Evolutionary conservation across 2,329 filamentous ascomycete genomes (phyloP).

Genomic region (Claviceps capensis): DNA sequence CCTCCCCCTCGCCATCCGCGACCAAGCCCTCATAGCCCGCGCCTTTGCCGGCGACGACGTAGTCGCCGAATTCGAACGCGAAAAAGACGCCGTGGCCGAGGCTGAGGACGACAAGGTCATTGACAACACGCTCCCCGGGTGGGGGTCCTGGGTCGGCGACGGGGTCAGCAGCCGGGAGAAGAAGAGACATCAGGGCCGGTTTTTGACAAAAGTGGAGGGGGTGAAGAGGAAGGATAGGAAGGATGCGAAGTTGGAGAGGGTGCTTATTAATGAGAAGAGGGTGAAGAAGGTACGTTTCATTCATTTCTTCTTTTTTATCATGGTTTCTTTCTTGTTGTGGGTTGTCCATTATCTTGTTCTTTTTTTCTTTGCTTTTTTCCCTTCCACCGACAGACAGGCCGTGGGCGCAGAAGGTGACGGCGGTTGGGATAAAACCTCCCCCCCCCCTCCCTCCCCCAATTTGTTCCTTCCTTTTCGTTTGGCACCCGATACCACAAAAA

Average conservation of each 20-base stretch:
- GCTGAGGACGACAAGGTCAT: constrained; percentile 74
- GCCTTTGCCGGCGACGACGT: constrained; percentile 88
- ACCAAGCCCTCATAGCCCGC: constrained; percentile 58
- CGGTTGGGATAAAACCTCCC: too few species aligned
- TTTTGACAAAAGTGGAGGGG: constrained; percentile 55
- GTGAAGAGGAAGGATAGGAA: constrained; percentile 64
- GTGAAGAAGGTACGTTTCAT: constrained; percentile 62
- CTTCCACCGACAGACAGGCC: background rate
- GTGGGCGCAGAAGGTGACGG: too few species aligned
- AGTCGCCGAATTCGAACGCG: constrained; percentile 61
- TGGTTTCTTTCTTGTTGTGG: background rate
- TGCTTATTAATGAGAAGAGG: constrained; percentile 86
- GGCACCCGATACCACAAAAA: background rate
- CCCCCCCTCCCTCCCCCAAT: too few species aligned
- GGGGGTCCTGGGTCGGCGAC: constrained; percentile 83
- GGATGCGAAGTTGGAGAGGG: constrained; percentile 68
- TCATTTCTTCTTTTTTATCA: background rate
- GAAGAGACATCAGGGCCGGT: constrained; percentile 47
- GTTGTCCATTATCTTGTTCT: background rate
- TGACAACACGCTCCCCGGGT: constrained; percentile 80
- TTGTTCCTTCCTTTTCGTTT: too few species aligned
- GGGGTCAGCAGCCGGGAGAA: constrained; percentile 61
- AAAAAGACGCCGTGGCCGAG: constrained; percentile 58
- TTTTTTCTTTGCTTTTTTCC: background rate
- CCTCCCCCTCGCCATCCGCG: constrained; percentile 43